Base-by-base conservation (phyloP, 2,329 filamentous ascomycete species). In the Achaetomium macrosporum region DNA sequence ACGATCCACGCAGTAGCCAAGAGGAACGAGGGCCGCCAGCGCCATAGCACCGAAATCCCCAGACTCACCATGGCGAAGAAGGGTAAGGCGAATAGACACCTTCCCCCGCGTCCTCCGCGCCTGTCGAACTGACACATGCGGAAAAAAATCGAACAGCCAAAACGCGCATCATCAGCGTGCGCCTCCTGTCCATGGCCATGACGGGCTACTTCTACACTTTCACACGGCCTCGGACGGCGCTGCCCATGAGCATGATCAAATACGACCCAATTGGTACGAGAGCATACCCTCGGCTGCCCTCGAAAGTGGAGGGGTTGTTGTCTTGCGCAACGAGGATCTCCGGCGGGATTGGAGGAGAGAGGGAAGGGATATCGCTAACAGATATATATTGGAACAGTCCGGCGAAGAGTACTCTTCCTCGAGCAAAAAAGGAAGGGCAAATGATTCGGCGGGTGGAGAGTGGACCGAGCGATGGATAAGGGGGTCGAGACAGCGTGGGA, bases 181-280 rank as follows among this genome's bases (percentile, higher is more conserved):
- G 93, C 69, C 86, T 99, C 62, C 78, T 99, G 70, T 96, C 90
- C 59, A 99, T 99, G 93, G 93, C 93, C 69, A 86, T 96, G 86
- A 99, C 93, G 25, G 93, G 93, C 66, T 99, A 90, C 80, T 99
- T 92, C 79, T 91, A 92, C 72, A 95, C 90, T 50, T 84, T 95
- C 71, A 79, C 86, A 63, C 85, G 95, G 54, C 91, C 90, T 12
- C 85, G 93, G 62, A 80, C 82, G 30, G 79, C 90, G 58, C 78
- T 86, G 42, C 91, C 95, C 52, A 81, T 99, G 73, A 95, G 90
- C 75, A 93, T 99, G 90, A 76, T 99, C 64, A 99, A 99, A 77
- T 99, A 99, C 73, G 93, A 99, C 69, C 93, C 93, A 40, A 91
- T 99, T 60, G 86, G 89, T 95, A 83, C 61, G 80, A 2, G 33